Evolutionary conservation across 768 basidiomycete genomes (phyloP).

Genomic region (Cyclocybe cylindracea): DNA sequence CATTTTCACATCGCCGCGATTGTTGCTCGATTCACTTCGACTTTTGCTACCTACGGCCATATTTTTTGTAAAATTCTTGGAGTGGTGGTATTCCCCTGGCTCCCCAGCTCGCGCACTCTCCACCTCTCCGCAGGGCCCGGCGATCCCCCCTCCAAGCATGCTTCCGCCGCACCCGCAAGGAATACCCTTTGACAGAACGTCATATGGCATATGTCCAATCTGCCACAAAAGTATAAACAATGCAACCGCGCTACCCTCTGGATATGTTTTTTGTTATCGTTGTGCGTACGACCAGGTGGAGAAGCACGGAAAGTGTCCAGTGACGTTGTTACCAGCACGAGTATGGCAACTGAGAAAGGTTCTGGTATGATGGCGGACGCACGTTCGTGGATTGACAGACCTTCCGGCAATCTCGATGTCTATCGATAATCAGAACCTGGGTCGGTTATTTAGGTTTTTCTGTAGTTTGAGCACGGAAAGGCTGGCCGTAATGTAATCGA

Average conservation of each 20-base stretch:
- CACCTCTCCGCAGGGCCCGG: constrained; percentile 62
- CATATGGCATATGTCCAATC: constrained; percentile 85
- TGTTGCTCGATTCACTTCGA: constrained; percentile 76
- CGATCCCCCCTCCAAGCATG: constrained; percentile 76
- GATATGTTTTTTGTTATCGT: constrained; percentile 94
- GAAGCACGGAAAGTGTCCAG: constrained; percentile 78
- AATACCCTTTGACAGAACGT: constrained; percentile 57
- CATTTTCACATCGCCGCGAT: constrained; percentile 54
- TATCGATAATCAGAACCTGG: constrained; percentile 21
- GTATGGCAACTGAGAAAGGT: constrained; percentile 89
- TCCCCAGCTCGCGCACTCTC: constrained; percentile 81
- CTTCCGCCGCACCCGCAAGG: constrained; percentile 75
- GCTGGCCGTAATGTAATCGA: neutral
- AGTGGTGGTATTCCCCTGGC: constrained; percentile 98
- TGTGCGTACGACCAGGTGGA: constrained; percentile 86
- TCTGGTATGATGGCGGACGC: constrained; percentile 49
- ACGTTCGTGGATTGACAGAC: constrained; percentile 44
- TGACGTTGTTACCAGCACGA: constrained; percentile 76
- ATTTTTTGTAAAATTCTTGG: constrained; percentile 94
- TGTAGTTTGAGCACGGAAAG: constrained; percentile 10
- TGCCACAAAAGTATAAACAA: constrained; percentile 76
- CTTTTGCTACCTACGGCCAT: constrained; percentile 85
- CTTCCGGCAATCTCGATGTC: constrained; percentile 11
- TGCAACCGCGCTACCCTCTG: constrained; percentile 87
- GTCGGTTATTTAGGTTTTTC: constrained; percentile 12